A percentile compares a stretch with the other conserved stretches of the same genome.
These are phyloP conservation scores for Nigrograna mackinnonii DNA, from an alignment of 2,329 filamentous ascomycete genomes.

Conservation along the genomic window DNA sequence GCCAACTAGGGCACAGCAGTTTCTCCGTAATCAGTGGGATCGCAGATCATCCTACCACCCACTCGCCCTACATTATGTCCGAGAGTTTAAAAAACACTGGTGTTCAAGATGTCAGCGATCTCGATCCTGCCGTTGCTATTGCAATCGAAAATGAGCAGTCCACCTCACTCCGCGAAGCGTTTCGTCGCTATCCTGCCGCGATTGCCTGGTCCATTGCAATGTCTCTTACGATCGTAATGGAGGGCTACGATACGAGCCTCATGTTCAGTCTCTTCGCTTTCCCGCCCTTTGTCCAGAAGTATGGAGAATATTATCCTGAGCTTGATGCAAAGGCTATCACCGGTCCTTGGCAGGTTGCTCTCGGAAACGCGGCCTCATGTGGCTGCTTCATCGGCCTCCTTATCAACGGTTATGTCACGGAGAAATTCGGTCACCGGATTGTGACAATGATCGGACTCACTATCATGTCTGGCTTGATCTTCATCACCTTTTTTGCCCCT, in stretches of 20 bases:
- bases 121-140: too few species aligned
- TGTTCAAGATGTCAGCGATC: too few species aligned
- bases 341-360: background rate
- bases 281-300: slow-evolving; percentile 50
- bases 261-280: slow-evolving; percentile 63
- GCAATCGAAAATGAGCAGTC: background rate
- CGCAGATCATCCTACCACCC: too few species aligned
- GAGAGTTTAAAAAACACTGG: too few species aligned
- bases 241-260: slow-evolving; percentile 66
- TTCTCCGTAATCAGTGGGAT: too few species aligned
- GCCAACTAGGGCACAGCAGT: too few species aligned
- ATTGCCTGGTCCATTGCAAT: background rate
- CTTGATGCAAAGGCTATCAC: background rate
- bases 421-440: slow-evolving; percentile 66
- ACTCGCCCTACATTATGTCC: too few species aligned
- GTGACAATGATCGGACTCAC: slow-evolving; percentile 61
- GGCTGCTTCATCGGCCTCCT: background rate
- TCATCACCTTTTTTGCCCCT: slow-evolving; percentile 61
- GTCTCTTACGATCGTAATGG: slow-evolving; percentile 53
- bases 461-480: slow-evolving; percentile 62
- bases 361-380: background rate
- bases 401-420: slow-evolving; percentile 12
- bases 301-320: slow-evolving; percentile 35
- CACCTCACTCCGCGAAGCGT: background rate
- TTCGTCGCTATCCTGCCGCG: background rate